Conservation (phyloP, 2,329 filamentous ascomycete species). For the Sphaceloma murrayae region DNA sequence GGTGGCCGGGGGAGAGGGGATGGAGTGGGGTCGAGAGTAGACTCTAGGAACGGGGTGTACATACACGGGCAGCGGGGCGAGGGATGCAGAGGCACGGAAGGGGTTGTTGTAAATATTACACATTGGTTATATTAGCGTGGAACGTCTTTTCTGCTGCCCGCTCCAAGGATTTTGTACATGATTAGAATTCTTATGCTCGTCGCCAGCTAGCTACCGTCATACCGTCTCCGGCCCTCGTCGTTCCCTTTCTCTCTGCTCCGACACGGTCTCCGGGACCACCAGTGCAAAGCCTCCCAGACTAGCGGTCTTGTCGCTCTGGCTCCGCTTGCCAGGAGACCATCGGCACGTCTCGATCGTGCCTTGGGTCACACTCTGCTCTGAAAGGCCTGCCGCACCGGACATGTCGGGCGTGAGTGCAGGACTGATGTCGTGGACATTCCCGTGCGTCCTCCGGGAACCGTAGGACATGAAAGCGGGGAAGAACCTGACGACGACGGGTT, state of each 20-base stretch:
- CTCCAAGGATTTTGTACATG: too few relatives aligned
- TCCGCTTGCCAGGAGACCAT: not conserved
- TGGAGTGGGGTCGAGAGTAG: constrained; percentile 66
- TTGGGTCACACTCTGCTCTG: not conserved
- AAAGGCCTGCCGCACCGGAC: not conserved
- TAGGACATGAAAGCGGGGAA: constrained; percentile 24
- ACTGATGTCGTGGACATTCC: constrained; percentile 8
- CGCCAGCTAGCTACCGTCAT: not conserved
- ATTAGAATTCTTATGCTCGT: too few relatives aligned
- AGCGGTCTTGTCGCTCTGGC: not conserved
- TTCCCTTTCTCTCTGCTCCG: not conserved
- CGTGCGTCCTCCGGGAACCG: not conserved
- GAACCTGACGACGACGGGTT: constrained; percentile 31
- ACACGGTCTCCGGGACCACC: not conserved
- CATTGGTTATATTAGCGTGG: too few relatives aligned
- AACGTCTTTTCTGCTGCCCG: too few relatives aligned
- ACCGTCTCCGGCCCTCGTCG: not conserved
- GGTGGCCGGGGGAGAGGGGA: constrained; percentile 68
- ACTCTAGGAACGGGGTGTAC: constrained; percentile 40
- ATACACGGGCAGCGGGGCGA: not conserved
- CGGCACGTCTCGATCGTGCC: constrained; percentile 1
- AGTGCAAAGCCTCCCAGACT: not conserved
- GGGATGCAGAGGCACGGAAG: not conserved
- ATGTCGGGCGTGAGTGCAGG: constrained; percentile 10
- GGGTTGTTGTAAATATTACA: too few relatives aligned